A percentile compares a stretch with the other conserved stretches of the same genome.
Evolutionary conservation across 164 flowering plant genomes (phyloP).

Genomic region (Macadamia tetraphylla): DNA sequence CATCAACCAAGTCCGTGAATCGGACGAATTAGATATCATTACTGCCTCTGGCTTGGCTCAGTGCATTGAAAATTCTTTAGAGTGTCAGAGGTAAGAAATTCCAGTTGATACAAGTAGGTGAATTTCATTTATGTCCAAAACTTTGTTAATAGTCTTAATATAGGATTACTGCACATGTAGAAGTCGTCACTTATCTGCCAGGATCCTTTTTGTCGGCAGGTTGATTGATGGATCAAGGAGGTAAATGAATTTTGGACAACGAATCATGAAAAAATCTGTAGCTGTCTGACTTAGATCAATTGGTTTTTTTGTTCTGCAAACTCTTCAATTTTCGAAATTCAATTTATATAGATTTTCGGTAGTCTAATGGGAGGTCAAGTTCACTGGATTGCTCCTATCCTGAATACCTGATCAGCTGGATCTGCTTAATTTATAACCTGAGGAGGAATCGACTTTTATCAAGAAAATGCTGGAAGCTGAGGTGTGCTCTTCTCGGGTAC

Average conservation of each 20-base stretch:
- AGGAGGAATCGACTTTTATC: constrained; percentile 5
- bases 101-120: constrained; percentile 1
- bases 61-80: not conserved
- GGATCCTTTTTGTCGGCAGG: constrained; percentile 1
- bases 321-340: not conserved
- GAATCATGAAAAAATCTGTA: not conserved
- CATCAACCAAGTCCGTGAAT: constrained; percentile 30
- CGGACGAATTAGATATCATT: too few species aligned
- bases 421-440: not conserved
- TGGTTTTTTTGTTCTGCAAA: constrained; percentile 3
- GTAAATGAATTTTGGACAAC: too few species aligned
- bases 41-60: not conserved
- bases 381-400: constrained; percentile 2
- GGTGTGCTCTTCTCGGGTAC: constrained; percentile 53
- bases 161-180: not conserved
- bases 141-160: too few species aligned
- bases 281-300: not conserved
- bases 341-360: not conserved
- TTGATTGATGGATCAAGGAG: not conserved
- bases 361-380: constrained; percentile 1
- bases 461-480: constrained; percentile 57
- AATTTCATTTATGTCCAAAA: not conserved
- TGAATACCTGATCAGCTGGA: not conserved
- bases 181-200: not conserved
- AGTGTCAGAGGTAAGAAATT: not conserved